Base-by-base conservation (phyloP, 768 basidiomycete species). In the Pleurotus ostreatus region DNA sequence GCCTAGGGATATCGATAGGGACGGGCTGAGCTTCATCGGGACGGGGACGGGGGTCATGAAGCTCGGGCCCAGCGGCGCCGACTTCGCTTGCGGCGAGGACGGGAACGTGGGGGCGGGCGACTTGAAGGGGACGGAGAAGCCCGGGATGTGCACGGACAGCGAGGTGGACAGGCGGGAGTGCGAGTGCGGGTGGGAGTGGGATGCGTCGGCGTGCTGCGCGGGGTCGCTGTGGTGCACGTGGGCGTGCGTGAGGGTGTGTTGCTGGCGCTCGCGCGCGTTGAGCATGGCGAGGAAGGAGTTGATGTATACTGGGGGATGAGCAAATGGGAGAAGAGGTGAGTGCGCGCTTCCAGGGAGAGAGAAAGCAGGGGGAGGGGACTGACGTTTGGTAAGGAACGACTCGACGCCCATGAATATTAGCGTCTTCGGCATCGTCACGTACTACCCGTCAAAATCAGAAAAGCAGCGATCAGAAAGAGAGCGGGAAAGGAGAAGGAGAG, bases 381-480 rank as follows among this genome's bases (percentile, higher is more conserved):
- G 9, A 49, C 48, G 16, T 49, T 49, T 49, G 30, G 48, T 49
- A n/a, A 49, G 48, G 48, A 49, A 49, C 0, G 48, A 49, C 48
- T 49, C 48, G 48, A 49, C 23, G 5, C 48, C 48, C 48, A 49
- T 16, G 7, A 49, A 49, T 26, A 49, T 49, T 0, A 49, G n/a
- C 2, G 48, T 30, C 5, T 49, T 16, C 0, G 48, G 48, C 15
- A 37, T 16, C n/a, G 26, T 37, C 0, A 49, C 48, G 15, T 49
- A 49, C 48, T 49, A 13, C 12, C 0, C 5, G 6, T 5, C 26
- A 7, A 26, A 8, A 49, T 30, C 26, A 20, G 20, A 47, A 25
- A 4, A 47, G 7, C 30, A 13, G 5, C 18, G 5, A 5, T 12
- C 13, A 7, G 1, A 20, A 20, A 20, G 20, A 20, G 20, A 20